phyloP scores from a whole-genome alignment of 164 flowering plant genomes.

The Umbellularia californica region DNA sequence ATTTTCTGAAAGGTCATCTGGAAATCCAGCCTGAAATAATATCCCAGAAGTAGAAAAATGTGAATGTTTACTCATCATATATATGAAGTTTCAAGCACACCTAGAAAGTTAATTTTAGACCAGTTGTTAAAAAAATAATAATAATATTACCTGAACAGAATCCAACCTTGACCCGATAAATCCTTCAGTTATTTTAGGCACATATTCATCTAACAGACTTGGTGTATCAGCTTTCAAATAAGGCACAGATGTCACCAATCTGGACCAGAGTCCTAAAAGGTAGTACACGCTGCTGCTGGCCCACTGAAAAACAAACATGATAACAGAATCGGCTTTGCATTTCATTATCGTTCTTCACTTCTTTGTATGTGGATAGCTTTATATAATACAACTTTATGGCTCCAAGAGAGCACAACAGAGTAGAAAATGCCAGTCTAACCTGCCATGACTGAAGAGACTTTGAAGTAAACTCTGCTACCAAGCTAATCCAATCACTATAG shows the following conservation, averaged over 20 bases:
- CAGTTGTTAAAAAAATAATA: neutral
- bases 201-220: constrained; percentile 89
- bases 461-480: constrained; percentile 90
- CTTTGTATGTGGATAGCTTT: neutral
- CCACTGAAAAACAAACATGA: constrained; percentile 57
- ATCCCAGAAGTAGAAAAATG: constrained; percentile 3
- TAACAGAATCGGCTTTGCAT: constrained; percentile 11
- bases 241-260: constrained; percentile 94
- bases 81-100: neutral
- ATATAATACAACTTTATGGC: neutral
- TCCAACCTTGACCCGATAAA: constrained; percentile 94
- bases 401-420: neutral
- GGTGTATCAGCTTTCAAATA: constrained; percentile 92
- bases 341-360: constrained; percentile 1
- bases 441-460: constrained; percentile 97
- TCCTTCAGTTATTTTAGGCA: constrained; percentile 90
- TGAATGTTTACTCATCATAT: neutral
- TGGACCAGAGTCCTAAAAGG: constrained; percentile 94
- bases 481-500: constrained; percentile 91
- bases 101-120: neutral
- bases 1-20: constrained; percentile 84
- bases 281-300: constrained; percentile 98
- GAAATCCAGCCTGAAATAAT: constrained; percentile 56
- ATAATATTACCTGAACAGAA: constrained; percentile 69
- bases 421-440: constrained; percentile 32